Conservation (phyloP, 2,329 filamentous ascomycete species). For the Pyrenophora tritici-repentis region DNA sequence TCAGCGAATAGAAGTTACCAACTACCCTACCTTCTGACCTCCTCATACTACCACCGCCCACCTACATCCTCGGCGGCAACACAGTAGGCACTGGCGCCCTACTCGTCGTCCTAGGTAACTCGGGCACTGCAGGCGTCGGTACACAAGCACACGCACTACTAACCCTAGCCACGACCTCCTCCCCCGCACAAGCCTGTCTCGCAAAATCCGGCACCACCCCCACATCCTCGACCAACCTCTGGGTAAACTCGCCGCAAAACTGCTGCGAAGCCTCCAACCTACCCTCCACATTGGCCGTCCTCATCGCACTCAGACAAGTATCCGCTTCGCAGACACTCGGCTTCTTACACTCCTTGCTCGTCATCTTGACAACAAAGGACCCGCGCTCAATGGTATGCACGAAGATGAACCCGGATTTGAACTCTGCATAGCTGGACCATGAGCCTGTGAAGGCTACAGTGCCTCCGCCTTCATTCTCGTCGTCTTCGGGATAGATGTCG, state of each 20-base stretch:
- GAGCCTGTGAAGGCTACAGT: constrained; percentile 47
- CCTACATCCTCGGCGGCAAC: constrained; percentile 24
- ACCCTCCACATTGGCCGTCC: constrained; percentile 28
- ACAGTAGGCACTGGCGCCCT: constrained; percentile 32
- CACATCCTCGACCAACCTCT: constrained; percentile 23
- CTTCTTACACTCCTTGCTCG: constrained; percentile 25
- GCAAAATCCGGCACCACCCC: constrained; percentile 24
- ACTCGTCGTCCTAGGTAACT: constrained; percentile 31
- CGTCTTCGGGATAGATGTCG: constrained; percentile 50
- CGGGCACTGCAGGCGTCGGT: constrained; percentile 27
- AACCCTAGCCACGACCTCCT: constrained; percentile 24
- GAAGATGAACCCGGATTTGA: constrained; percentile 42
- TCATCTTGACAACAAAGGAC: constrained; percentile 40
- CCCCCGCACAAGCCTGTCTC: constrained; percentile 18
- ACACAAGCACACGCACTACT: constrained; percentile 34
- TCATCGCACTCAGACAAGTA: constrained; percentile 21
- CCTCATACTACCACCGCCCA: not conserved
- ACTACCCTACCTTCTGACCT: no score
- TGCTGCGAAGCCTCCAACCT: constrained; percentile 20
- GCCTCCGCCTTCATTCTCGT: constrained; percentile 42
- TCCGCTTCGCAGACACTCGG: constrained; percentile 29
- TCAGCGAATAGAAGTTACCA: no score
- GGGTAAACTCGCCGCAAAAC: constrained; percentile 27
- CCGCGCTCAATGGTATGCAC: constrained; percentile 46
- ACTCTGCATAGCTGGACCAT: constrained; percentile 47